Conservation (phyloP, 2,329 filamentous ascomycete species). For the Ilyonectria destructans region DNA sequence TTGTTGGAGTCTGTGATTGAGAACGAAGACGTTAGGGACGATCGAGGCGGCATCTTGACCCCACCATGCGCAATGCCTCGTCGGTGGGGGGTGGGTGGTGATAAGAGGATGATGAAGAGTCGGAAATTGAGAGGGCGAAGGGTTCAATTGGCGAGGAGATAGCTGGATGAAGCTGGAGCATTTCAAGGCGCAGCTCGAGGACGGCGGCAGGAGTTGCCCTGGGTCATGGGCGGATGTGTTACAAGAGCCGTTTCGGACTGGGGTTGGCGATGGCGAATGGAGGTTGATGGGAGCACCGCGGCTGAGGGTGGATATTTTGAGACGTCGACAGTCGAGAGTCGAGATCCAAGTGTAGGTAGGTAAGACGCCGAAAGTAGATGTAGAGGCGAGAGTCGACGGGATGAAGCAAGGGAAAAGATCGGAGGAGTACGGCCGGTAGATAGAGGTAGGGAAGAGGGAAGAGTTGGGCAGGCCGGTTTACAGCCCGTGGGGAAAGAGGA, state of each 20-base stretch:
- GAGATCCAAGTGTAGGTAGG: constrained; percentile 24
- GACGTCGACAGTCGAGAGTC: constrained; percentile 29
- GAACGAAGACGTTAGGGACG: constrained; percentile 90
- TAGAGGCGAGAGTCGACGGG: constrained; percentile 28
- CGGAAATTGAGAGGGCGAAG: constrained; percentile 33
- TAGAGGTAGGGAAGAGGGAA: constrained; percentile 35
- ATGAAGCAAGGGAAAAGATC: constrained; percentile 29
- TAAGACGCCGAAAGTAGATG: constrained; percentile 12
- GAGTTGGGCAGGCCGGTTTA: constrained; percentile 30
- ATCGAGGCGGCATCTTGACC: constrained; percentile 89
- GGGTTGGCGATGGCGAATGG: constrained; percentile 41
- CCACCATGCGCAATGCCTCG: constrained; percentile 66
- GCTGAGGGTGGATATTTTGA: constrained; percentile 28
- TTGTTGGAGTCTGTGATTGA: constrained; percentile 93
- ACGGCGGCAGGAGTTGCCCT: constrained; percentile 41
- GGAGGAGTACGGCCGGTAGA: constrained; percentile 35
- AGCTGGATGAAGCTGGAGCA: constrained; percentile 44
- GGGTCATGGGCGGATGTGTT: constrained; percentile 47
- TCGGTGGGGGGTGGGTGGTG: constrained; percentile 45
- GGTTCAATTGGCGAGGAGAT: constrained; percentile 53
- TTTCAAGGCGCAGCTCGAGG: constrained; percentile 47
- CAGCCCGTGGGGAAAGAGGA: constrained; percentile 39
- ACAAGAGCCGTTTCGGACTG: constrained; percentile 48
- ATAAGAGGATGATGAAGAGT: constrained; percentile 40
- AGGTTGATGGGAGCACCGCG: constrained; percentile 34